These are phyloP conservation scores for Candida corydali DNA, from an alignment of 805 yeast species.

Conservation along the genomic window DNA sequence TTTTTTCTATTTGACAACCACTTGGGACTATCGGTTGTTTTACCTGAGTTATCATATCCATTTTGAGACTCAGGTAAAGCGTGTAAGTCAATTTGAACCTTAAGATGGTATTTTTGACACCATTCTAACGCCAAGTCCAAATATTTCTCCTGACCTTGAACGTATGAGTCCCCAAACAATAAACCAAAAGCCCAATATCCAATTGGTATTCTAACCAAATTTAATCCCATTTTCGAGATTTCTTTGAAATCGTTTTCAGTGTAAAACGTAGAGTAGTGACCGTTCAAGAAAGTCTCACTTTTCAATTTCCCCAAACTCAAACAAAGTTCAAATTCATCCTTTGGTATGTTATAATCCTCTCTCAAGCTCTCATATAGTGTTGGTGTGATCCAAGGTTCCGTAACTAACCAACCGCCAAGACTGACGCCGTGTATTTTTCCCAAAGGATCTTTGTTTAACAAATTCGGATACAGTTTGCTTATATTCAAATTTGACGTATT, in stretches of 20 bases:
- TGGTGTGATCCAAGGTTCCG: conserved; percentile 86
- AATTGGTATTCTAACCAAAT: conserved; percentile 84
- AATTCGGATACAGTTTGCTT: neutral
- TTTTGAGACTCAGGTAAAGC: conserved; percentile 96
- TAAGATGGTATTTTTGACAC: conserved; percentile 58
- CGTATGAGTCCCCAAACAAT: conserved; percentile 74
- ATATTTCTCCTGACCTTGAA: conserved; percentile 71
- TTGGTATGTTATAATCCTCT: conserved; percentile 48
- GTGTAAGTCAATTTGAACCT: conserved; percentile 89
- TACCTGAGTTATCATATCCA: conserved; percentile 93
- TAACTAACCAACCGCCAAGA: conserved; percentile 86
- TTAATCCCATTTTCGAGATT: conserved; percentile 63
- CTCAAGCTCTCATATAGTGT: conserved; percentile 54
- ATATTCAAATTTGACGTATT: neutral
- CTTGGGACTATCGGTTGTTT: conserved; percentile 51
- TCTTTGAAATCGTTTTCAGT: conserved; percentile 65
- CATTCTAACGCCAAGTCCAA: conserved; percentile 75
- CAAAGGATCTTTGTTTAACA: neutral
- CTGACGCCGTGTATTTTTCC: neutral
- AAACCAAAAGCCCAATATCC: conserved; percentile 89
- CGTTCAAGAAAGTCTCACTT: conserved; percentile 46
- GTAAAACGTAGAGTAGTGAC: conserved; percentile 79
- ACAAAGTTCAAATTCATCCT: conserved; percentile 76
- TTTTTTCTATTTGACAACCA: conserved; percentile 41
- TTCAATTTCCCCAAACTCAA: conserved; percentile 55